phyloP scores from a whole-genome alignment of 2,329 filamentous ascomycete genomes.

The Trichoderma breve region DNA sequence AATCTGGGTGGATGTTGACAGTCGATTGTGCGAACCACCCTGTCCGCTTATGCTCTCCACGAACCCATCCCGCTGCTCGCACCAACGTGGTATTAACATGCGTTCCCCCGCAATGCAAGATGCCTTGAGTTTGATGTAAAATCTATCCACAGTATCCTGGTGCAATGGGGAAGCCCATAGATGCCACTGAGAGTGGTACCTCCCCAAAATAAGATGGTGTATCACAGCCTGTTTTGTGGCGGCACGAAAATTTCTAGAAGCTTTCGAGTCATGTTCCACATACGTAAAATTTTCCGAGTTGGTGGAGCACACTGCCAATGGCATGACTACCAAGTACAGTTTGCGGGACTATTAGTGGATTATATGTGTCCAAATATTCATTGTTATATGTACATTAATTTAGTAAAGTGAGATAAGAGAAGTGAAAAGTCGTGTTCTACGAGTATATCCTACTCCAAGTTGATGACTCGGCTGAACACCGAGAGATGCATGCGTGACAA shows the following conservation, averaged over 20 bases:
- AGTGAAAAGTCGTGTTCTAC: not conserved
- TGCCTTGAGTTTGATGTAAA: not conserved
- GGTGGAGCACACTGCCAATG: slow-evolving; percentile 2
- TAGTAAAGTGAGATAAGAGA: not conserved
- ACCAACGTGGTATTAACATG: not conserved
- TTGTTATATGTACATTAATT: not conserved
- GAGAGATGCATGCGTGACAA: not conserved
- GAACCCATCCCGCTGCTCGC: not conserved
- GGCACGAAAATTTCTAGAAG: slow-evolving; percentile 18
- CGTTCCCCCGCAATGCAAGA: slow-evolving; percentile 2
- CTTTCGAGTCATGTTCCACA: slow-evolving; percentile 17
- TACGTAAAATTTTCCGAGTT: slow-evolving; percentile 15
- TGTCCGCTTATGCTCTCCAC: not conserved
- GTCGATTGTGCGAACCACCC: not conserved
- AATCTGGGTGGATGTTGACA: not conserved
- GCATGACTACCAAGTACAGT: not conserved
- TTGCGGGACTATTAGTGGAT: slow-evolving; percentile 9
- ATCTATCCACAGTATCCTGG: slow-evolving; percentile 2
- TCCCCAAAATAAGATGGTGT: not conserved
- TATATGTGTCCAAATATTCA: not conserved
- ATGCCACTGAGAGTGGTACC: not conserved
- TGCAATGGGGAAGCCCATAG: not conserved
- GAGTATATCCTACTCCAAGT: not conserved
- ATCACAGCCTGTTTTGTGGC: not conserved
- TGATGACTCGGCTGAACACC: not conserved